Conservation (phyloP, 177 flowering plant genomes). For the Vitis hybrid region DNA sequence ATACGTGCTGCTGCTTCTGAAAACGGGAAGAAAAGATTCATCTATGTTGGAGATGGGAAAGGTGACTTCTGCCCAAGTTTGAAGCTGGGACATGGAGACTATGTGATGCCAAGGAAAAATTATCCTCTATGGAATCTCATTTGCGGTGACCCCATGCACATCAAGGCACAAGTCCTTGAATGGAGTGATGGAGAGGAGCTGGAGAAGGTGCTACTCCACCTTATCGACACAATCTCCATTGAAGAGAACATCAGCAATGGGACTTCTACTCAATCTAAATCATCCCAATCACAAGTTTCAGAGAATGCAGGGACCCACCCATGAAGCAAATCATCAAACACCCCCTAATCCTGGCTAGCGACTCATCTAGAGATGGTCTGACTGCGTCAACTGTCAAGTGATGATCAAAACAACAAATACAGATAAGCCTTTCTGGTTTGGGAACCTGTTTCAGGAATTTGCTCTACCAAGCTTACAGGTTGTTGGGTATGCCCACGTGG, state of each 20-base stretch:
- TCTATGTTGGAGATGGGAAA: slow-evolving; percentile 81
- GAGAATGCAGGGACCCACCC: no score
- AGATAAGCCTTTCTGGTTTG: no score
- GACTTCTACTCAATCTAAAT: slow-evolving; percentile 1
- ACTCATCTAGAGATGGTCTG: no score
- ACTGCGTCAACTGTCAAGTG: slow-evolving; percentile 6
- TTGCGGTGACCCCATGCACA: slow-evolving; percentile 23
- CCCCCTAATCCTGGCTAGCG: neutral
- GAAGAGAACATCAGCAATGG: neutral
- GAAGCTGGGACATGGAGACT: slow-evolving; percentile 51
- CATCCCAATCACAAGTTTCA: neutral
- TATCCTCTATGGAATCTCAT: slow-evolving; percentile 61
- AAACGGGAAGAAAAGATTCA: slow-evolving; percentile 26
- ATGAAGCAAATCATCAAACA: slow-evolving; percentile 5
- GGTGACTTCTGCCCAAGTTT: slow-evolving; percentile 81
- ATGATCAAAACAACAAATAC: neutral
- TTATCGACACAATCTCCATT: slow-evolving; percentile 26
- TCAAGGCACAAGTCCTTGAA: slow-evolving; percentile 61
- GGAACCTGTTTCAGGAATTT: no score
- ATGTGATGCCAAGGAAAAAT: slow-evolving; percentile 77
- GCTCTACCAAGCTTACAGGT: no score
- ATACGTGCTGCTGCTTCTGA: slow-evolving; percentile 32
- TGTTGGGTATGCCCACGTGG: no score
- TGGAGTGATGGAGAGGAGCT: slow-evolving; percentile 78
- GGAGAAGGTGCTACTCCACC: slow-evolving; percentile 37